phyloP scores from a whole-genome alignment of 305 asterid genomes.

The Fraxinus greggii region DNA sequence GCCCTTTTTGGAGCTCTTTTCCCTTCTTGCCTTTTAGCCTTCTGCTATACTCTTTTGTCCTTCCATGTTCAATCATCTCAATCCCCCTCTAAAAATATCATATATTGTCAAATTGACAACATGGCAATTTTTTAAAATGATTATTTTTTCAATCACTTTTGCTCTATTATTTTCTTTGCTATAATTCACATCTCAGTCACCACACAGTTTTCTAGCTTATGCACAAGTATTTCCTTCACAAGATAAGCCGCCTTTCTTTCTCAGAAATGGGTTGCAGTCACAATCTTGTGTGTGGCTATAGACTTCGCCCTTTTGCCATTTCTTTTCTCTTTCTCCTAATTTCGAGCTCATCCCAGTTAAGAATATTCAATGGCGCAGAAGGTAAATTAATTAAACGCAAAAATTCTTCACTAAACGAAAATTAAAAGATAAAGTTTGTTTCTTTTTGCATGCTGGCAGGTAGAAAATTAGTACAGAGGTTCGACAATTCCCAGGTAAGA shows the following conservation, averaged over 20 bases:
- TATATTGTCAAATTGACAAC: background rate
- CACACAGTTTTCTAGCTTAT: background rate
- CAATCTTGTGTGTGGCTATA: slow-evolving; percentile 8
- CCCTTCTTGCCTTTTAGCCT: slow-evolving; percentile 6
- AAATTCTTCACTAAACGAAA: background rate
- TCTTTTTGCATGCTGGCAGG: slow-evolving; percentile 32
- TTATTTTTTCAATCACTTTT: slow-evolving; percentile 7
- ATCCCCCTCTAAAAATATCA: slow-evolving; percentile 16
- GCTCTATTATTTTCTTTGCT: background rate
- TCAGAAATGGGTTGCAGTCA: slow-evolving; percentile 37
- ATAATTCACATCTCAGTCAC: slow-evolving; percentile 30
- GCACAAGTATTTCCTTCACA: background rate
- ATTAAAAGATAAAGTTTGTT: background rate
- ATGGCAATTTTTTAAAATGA: background rate
- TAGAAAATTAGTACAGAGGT: slow-evolving; percentile 25
- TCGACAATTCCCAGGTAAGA: slow-evolving; percentile 28
- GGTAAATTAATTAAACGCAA: background rate
- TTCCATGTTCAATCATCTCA: slow-evolving; percentile 35
- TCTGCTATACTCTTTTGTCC: slow-evolving; percentile 31
- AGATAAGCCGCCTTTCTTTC: background rate
- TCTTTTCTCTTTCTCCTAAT: slow-evolving; percentile 47
- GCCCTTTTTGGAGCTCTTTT: slow-evolving; percentile 19
- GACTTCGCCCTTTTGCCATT: slow-evolving; percentile 31
- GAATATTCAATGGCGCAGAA: slow-evolving; percentile 34
- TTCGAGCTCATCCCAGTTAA: slow-evolving; percentile 38